Evolutionary conservation across 768 basidiomycete species (phyloP).

Genomic region (Cystobasidium onofrii): DNA sequence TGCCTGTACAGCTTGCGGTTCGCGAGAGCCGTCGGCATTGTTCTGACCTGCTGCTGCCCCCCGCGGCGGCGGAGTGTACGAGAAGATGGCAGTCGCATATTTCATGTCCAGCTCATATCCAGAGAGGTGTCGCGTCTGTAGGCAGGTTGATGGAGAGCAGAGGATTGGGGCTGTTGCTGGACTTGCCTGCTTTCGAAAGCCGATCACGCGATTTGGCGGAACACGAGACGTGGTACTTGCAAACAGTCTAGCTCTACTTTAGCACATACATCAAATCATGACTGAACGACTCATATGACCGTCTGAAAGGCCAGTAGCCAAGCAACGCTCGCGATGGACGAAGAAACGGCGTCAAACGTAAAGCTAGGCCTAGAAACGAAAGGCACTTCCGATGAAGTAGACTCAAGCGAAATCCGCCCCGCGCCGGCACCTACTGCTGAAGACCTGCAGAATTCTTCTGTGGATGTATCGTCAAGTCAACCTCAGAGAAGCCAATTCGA

Average conservation of each 20-base stretch:
- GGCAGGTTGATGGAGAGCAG: too few species aligned
- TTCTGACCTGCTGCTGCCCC: not conserved
- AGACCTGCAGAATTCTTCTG: not conserved
- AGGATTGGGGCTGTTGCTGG: too few species aligned
- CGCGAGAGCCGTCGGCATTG: not conserved
- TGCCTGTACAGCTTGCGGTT: slow-evolving; percentile 5
- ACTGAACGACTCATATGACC: not conserved
- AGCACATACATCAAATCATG: too few species aligned
- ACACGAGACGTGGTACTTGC: too few species aligned
- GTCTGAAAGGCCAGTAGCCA: not conserved
- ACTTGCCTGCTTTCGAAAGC: too few species aligned
- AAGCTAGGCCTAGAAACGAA: not conserved
- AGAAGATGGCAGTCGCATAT: not conserved
- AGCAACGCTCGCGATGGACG: not conserved
- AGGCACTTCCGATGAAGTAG: not conserved
- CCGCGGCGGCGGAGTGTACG: not conserved
- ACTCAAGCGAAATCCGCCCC: not conserved
- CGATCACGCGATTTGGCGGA: too few species aligned
- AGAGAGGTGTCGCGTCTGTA: too few species aligned
- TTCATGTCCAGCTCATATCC: not conserved
- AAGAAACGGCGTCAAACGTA: not conserved
- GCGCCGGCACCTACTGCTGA: not conserved
- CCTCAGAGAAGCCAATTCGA: not conserved
- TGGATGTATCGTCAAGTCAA: not conserved
- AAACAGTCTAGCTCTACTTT: too few species aligned